These are phyloP conservation scores for Strombidium stylifer DNA, from an alignment of 73 alveolate genomes.

Conservation along the genomic window DNA sequence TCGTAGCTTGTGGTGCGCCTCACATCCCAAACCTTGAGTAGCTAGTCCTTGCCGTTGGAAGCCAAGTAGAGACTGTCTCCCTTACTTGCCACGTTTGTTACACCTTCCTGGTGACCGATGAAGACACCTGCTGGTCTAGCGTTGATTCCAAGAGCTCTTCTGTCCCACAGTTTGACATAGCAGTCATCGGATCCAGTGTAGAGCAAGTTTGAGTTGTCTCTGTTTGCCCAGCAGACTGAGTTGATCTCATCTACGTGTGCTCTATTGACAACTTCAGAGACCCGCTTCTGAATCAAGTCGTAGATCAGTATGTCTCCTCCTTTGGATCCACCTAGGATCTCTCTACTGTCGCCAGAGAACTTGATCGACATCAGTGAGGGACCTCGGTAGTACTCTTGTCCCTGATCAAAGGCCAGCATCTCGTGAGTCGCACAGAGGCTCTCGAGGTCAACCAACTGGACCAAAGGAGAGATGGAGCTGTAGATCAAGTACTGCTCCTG, in stretches of 20 bases:
- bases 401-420: constrained; percentile 4
- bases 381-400: constrained; percentile 22
- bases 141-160: constrained; percentile 57
- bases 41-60: constrained; percentile 76
- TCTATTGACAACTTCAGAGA: constrained; percentile 20
- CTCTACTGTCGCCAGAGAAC: constrained; percentile 70
- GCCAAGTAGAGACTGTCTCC: constrained; percentile 67
- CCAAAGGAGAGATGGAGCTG: constrained; percentile 40
- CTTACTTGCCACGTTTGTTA: constrained; percentile 67
- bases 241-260: constrained; percentile 82
- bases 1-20: too few relatives aligned
- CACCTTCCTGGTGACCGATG: constrained; percentile 82
- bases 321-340: constrained; percentile 63
- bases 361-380: constrained; percentile 47
- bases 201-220: constrained; percentile 61
- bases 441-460: constrained; percentile 51
- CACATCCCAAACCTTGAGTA: constrained; percentile 72
- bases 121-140: constrained; percentile 60
- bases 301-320: constrained; percentile 41
- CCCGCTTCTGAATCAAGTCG: constrained; percentile 44
- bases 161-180: constrained; percentile 72
- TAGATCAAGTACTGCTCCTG: constrained; percentile 57
- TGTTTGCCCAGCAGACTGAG: constrained; percentile 72
- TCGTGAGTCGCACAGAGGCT: constrained; percentile 34
- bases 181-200: constrained; percentile 84